Evolutionary conservation across 768 basidiomycete genomes (phyloP).

Genomic region (Asterophora lycoperdoides): DNA sequence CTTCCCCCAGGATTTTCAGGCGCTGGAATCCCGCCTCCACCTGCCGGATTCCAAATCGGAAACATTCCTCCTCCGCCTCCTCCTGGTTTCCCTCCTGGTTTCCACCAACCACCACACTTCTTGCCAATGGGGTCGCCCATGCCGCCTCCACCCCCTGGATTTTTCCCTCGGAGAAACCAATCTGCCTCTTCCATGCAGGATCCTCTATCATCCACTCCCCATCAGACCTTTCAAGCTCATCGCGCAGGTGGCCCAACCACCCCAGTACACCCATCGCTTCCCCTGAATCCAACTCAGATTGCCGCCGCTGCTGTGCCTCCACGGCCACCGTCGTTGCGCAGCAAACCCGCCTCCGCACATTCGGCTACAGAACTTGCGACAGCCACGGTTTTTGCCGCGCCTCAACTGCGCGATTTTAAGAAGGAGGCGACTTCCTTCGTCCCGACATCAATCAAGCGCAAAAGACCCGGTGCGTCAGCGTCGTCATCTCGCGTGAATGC

Average conservation of each 20-base stretch:
- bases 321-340: slow-evolving; percentile 27
- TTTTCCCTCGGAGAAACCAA: slow-evolving; percentile 55
- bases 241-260: slow-evolving; percentile 37
- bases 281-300: slow-evolving; percentile 33
- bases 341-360: slow-evolving; percentile 30
- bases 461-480: slow-evolving; percentile 40
- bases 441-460: slow-evolving; percentile 77
- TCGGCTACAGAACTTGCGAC: slow-evolving; percentile 35
- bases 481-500: slow-evolving; percentile 51
- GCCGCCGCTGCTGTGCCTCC: slow-evolving; percentile 17
- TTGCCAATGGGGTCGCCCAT: slow-evolving; percentile 27
- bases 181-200: slow-evolving; percentile 61
- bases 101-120: slow-evolving; percentile 19
- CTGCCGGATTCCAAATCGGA: slow-evolving; percentile 13
- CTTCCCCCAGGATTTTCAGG: slow-evolving; percentile 25
- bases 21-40: slow-evolving; percentile 21
- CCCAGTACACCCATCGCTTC: slow-evolving; percentile 39
- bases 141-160: slow-evolving; percentile 57
- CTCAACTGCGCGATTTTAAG: slow-evolving; percentile 88
- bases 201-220: slow-evolving; percentile 69
- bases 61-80: slow-evolving; percentile 13
- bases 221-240: slow-evolving; percentile 76
- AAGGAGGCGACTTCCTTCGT: slow-evolving; percentile 94
- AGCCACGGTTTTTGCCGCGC: slow-evolving; percentile 79
- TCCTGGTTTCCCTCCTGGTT: slow-evolving; percentile 12